Percentiles rank a stretch among this genome's conserved stretches.
Evolutionary conservation across 2,329 filamentous ascomycete species (phyloP).

Genomic region (Botrytis byssoidea): DNA sequence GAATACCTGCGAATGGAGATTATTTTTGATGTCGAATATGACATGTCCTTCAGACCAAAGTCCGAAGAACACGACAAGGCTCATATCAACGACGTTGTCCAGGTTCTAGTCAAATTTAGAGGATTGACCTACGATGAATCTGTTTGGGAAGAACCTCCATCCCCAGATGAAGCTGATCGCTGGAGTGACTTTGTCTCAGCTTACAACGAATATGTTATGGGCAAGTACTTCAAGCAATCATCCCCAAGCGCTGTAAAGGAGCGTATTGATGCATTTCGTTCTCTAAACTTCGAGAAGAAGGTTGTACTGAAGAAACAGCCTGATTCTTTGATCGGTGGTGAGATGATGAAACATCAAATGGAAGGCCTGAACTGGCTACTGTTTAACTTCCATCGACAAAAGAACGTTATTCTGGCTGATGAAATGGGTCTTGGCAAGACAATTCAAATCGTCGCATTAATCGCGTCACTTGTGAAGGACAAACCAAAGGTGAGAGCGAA

Average conservation of each 20-base stretch:
- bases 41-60: conserved; percentile 49
- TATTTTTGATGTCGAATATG: conserved; percentile 77
- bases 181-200: conserved; percentile 80
- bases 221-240: conserved; percentile 65
- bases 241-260: conserved; percentile 60
- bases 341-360: conserved; percentile 90
- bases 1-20: conserved; percentile 85
- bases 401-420: conserved; percentile 89
- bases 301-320: conserved; percentile 73
- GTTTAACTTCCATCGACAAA: conserved; percentile 78
- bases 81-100: conserved; percentile 68
- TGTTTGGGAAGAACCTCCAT: conserved; percentile 84
- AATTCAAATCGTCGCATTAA: conserved; percentile 82
- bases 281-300: conserved; percentile 61
- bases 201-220: conserved; percentile 82
- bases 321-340: conserved; percentile 67
- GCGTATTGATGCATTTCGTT: conserved; percentile 67
- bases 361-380: conserved; percentile 95
- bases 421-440: conserved; percentile 99
- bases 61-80: conserved; percentile 69
- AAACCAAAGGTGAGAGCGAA: conserved; percentile 45
- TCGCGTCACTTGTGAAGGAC: conserved; percentile 70
- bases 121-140: conserved; percentile 87
- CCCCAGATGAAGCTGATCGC: conserved; percentile 57
- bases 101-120: conserved; percentile 85